phyloP scores from a whole-genome alignment of 2,329 filamentous ascomycete genomes.

The Diaporthe destruens region DNA sequence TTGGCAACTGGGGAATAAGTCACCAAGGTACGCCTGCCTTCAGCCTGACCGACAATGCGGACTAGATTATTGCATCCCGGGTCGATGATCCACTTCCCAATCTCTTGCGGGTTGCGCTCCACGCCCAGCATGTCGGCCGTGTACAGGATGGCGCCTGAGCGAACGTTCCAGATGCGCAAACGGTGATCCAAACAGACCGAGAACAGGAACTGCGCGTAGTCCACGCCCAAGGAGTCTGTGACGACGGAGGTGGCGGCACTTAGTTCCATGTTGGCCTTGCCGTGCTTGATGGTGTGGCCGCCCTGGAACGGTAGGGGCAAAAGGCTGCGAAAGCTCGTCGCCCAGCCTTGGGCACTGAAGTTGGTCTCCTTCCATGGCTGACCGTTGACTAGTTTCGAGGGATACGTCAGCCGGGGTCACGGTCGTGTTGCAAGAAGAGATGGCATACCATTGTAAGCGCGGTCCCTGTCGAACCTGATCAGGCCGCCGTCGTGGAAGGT shows the following conservation, averaged over 20 bases:
- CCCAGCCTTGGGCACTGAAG: constrained; percentile 81
- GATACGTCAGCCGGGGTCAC: constrained; percentile 4
- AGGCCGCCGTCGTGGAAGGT: constrained; percentile 85
- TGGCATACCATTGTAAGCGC: constrained; percentile 59
- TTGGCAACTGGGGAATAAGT: constrained; percentile 91
- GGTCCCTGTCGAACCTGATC: constrained; percentile 75
- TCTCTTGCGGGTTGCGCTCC: constrained; percentile 74
- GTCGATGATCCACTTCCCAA: constrained; percentile 81
- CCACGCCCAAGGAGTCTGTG: constrained; percentile 63
- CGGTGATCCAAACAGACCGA: constrained; percentile 91
- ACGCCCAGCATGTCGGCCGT: constrained; percentile 83
- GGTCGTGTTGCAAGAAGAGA: background rate
- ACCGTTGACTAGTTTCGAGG: constrained; percentile 44
- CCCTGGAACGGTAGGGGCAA: constrained; percentile 77
- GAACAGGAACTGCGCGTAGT: constrained; percentile 70
- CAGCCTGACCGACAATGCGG: constrained; percentile 72
- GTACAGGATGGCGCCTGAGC: constrained; percentile 81
- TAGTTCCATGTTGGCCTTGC: constrained; percentile 74
- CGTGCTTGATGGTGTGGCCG: constrained; percentile 73
- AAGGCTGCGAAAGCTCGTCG: constrained; percentile 73
- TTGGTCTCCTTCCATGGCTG: constrained; percentile 77
- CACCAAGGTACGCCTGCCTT: constrained; percentile 71
- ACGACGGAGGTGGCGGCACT: constrained; percentile 75
- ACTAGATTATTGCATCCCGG: constrained; percentile 83
- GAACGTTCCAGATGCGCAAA: constrained; percentile 88